phyloP scores from a whole-genome alignment of 805 yeast species.

The Candida palmyrensis region DNA sequence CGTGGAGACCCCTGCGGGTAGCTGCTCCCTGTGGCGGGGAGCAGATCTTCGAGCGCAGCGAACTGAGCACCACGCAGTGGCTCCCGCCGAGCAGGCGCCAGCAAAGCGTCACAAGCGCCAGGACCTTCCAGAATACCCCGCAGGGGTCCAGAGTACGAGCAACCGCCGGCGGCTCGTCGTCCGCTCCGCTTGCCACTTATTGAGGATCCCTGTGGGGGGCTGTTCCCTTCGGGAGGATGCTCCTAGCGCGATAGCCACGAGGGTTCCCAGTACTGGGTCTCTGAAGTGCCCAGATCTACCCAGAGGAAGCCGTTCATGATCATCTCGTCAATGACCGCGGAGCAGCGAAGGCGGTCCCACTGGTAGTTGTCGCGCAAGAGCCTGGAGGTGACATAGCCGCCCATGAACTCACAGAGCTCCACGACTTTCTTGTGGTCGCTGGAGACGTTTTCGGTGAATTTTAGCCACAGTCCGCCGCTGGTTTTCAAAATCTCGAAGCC shows the following conservation, averaged over 20 bases:
- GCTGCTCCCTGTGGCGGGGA: too few species aligned
- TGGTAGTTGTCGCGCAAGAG: conserved; percentile 66
- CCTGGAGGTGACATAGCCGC: conserved; percentile 60
- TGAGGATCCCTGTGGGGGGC: too few species aligned
- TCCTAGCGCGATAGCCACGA: conserved; percentile 49
- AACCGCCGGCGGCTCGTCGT: too few species aligned
- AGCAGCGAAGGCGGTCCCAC: conserved; percentile 66
- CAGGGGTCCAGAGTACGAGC: too few species aligned
- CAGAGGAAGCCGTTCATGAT: conserved; percentile 78
- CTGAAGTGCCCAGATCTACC: conserved; percentile 61
- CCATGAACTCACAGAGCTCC: conserved; percentile 73
- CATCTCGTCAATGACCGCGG: conserved; percentile 68
- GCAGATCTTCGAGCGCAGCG: too few species aligned
- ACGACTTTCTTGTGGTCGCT: conserved; percentile 66
- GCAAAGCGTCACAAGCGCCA: too few species aligned
- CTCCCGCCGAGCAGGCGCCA: too few species aligned
- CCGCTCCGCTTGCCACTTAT: too few species aligned
- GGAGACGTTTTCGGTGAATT: conserved; percentile 27
- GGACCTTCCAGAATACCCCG: too few species aligned
- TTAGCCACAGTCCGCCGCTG: conserved; percentile 50
- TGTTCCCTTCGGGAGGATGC: too few species aligned
- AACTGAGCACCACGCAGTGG: too few species aligned
- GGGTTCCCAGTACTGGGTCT: conserved; percentile 65
- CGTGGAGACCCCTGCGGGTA: too few species aligned
- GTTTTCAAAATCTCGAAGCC: conserved; percentile 64